Conservation (phyloP, 1,284 basidiomycete species). For the Waitea zeae region DNA sequence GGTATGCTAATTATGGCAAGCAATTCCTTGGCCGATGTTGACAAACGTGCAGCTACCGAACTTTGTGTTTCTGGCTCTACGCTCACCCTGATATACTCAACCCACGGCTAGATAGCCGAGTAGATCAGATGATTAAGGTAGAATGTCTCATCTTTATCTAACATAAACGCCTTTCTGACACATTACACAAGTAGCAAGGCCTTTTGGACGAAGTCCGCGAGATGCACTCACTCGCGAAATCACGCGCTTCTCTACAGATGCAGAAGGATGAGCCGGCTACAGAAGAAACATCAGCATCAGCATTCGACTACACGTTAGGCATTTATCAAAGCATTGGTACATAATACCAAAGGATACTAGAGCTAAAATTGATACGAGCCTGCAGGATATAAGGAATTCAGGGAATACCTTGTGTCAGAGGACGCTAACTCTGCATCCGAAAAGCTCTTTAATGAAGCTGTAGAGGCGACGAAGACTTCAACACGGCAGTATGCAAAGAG, state of each 20-base stretch:
- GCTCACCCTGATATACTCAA: slow-evolving; percentile 52
- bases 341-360: slow-evolving; percentile 6
- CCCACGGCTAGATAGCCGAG: slow-evolving; percentile 57
- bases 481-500: slow-evolving; percentile 88
- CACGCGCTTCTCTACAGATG: background rate
- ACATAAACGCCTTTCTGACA: slow-evolving; percentile 5
- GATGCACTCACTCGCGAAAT: slow-evolving; percentile 21
- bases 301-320: slow-evolving; percentile 53
- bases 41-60: slow-evolving; percentile 54
- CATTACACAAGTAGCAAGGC: slow-evolving; percentile 37
- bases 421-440: background rate
- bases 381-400: slow-evolving; percentile 84
- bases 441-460: background rate
- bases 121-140: slow-evolving; percentile 85
- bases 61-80: slow-evolving; percentile 87
- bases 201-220: slow-evolving; percentile 69
- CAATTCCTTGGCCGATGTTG: too few relatives aligned
- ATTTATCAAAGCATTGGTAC: slow-evolving; percentile 92
- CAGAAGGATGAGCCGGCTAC: background rate
- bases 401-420: slow-evolving; percentile 31
- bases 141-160: slow-evolving; percentile 6
- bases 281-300: too few relatives aligned
- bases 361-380: slow-evolving; percentile 1
- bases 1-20: background rate
- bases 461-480: slow-evolving; percentile 71